Percentiles rank a stretch among this genome's conserved stretches.
These are phyloP conservation scores for Pythium folliculosum DNA, from an alignment of 352 stramenopile genomes.

Conservation along the genomic window DNA sequence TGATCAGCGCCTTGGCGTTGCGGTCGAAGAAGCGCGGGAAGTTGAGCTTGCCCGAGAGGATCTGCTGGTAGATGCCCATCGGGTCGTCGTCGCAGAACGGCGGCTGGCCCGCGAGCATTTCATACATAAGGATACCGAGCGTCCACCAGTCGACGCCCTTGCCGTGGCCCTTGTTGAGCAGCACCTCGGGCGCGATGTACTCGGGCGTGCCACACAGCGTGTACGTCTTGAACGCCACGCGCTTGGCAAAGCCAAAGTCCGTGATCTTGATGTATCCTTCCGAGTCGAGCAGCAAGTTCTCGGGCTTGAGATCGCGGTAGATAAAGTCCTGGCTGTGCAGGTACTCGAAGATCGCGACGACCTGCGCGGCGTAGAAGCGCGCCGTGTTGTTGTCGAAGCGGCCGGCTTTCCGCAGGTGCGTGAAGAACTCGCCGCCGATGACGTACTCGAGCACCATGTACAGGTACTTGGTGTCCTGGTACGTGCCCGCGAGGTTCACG, in stretches of 20 bases:
- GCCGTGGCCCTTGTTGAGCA: slow-evolving; percentile 88
- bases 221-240: slow-evolving; percentile 95
- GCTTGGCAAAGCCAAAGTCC: slow-evolving; percentile 93
- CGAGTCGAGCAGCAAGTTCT: slow-evolving; percentile 95
- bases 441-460: slow-evolving; percentile 99
- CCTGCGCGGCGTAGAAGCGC: slow-evolving; percentile 93
- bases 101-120: slow-evolving; percentile 96
- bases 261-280: slow-evolving; percentile 97
- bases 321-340: slow-evolving; percentile 96
- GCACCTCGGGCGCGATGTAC: slow-evolving; percentile 92
- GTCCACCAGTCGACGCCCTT: slow-evolving; percentile 97
- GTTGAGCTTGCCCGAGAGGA: slow-evolving; percentile 93
- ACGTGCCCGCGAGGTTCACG: slow-evolving; percentile 93
- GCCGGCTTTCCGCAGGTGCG: slow-evolving; percentile 92
- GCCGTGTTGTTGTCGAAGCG: slow-evolving; percentile 92
- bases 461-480: slow-evolving; percentile 94
- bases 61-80: slow-evolving; percentile 96
- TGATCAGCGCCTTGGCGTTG: slow-evolving; percentile 96
- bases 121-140: slow-evolving; percentile 96
- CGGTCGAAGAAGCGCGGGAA: slow-evolving; percentile 95
- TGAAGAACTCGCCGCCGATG: slow-evolving; percentile 98
- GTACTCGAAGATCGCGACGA: slow-evolving; percentile 97
- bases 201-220: slow-evolving; percentile 93
- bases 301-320: slow-evolving; percentile 96
- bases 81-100: slow-evolving; percentile 96